phyloP scores from a whole-genome alignment of 805 yeast genomes.

The Sugiyamaella mastotermitis region DNA sequence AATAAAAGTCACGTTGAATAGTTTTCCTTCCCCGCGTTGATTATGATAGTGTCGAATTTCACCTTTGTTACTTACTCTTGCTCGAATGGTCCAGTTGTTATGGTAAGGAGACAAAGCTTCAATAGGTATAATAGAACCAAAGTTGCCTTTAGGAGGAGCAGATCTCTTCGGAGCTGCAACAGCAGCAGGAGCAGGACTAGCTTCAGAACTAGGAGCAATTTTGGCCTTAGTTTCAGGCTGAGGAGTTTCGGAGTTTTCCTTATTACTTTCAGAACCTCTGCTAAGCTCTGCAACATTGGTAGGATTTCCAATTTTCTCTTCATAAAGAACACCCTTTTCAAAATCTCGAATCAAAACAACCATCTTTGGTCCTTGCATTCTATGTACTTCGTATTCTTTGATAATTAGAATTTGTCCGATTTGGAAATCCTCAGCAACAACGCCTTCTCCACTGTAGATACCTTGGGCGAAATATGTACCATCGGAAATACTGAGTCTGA shows the following conservation, averaged over 20 bases:
- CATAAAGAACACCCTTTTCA: neutral
- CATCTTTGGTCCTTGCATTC: slow-evolving; percentile 1
- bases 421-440: neutral
- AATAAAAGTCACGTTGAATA: slow-evolving; percentile 79
- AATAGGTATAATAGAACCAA: slow-evolving; percentile 54
- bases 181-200: neutral
- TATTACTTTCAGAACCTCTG: neutral
- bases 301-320: neutral
- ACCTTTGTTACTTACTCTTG: slow-evolving; percentile 81
- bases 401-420: slow-evolving; percentile 5
- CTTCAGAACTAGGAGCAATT: neutral
- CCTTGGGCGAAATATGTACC: slow-evolving; percentile 4
- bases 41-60: slow-evolving; percentile 86
- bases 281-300: neutral
- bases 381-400: slow-evolving; percentile 5
- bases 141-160: slow-evolving; percentile 3
- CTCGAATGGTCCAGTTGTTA: slow-evolving; percentile 87
- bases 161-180: slow-evolving; percentile 4
- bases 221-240: neutral
- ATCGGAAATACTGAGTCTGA: slow-evolving; percentile 7
- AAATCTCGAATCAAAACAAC: neutral
- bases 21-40: slow-evolving; percentile 80
- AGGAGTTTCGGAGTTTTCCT: neutral
- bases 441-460: slow-evolving; percentile 3
- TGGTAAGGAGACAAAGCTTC: slow-evolving; percentile 90